These are phyloP conservation scores for Phaeotremella fagi DNA, from an alignment of 768 basidiomycete species.

Conservation along the genomic window DNA sequence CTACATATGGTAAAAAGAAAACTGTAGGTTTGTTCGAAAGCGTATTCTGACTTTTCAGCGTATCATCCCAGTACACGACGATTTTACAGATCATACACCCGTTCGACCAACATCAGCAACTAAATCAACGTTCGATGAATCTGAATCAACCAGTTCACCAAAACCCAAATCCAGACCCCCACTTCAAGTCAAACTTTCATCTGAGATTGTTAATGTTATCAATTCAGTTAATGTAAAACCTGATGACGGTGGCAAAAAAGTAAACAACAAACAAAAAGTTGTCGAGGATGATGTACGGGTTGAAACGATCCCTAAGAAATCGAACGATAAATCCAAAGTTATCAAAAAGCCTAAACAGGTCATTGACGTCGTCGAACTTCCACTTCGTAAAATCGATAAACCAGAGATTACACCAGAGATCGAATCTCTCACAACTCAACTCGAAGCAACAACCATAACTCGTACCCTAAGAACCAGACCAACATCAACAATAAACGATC, in stretches of 20 bases:
- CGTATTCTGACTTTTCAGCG: conserved; percentile 14
- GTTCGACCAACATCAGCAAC: neutral
- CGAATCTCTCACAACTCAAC: too few relatives aligned
- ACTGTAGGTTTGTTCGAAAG: conserved; percentile 23
- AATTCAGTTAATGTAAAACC: neutral
- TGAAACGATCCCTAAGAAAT: too few relatives aligned
- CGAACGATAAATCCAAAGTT: too few relatives aligned
- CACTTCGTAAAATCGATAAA: too few relatives aligned
- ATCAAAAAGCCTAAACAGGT: neutral
- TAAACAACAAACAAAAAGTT: too few relatives aligned
- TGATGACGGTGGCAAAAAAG: too few relatives aligned
- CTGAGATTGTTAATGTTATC: neutral
- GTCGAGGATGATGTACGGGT: too few relatives aligned
- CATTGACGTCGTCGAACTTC: conserved; percentile 1
- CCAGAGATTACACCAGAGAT: too few relatives aligned
- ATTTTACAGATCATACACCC: conserved; percentile 10
- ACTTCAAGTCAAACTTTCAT: conserved; percentile 20
- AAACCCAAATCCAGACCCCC: conserved; percentile 8
- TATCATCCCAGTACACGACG: conserved; percentile 38
- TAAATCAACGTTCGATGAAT: neutral
- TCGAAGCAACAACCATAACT: too few relatives aligned
- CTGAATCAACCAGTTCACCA: conserved; percentile 1
- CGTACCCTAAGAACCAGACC: too few relatives aligned
- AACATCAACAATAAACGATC: neutral
- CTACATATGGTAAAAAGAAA: conserved; percentile 36